Evolutionary conservation across 1,284 basidiomycete species (phyloP), one percentile per base, ranked within the genome.

Genomic region (Pisolithus thermaeus): DNA sequence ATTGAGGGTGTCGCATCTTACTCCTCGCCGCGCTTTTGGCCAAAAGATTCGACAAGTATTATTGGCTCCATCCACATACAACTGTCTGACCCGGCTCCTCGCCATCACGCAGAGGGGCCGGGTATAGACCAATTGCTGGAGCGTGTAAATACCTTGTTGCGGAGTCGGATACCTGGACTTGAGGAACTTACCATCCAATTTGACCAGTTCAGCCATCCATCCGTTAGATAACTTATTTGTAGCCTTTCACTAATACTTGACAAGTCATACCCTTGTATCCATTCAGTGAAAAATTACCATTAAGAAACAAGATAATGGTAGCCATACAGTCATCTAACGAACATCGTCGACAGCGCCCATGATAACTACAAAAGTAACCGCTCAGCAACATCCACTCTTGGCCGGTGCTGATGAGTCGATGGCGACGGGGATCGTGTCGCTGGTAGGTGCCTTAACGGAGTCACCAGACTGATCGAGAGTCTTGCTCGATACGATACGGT

Each of bases 1-100:
- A 72, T 95, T 37, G 83, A 91, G 55, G 96, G 93, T 1, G 74
- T 99, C 1, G 81, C 78, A 0, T 89, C 88, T 1, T 97, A 89
- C 68, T 84, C 83, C 2, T 76, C 79, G 2, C 84, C 95, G 0
- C 81, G 92, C 16, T 97, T 99, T 71, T 99, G 97, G 97, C 94
- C 95, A 0, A 93, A 97, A 69, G 96, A 97, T 66, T 81, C 90
- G 2, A 79, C 81, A 9, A 85, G 82, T 43, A 66, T 97, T 32
- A 84, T 97, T 59, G 96, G 96, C 18, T 91, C 91, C 2, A 91
- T 99, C 52, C 92, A 92, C 64, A 80, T 97, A 44, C 90, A 92
- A 59, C 74, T 97, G 0, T 64, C 73, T 49, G 85, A 90, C 57
- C 77, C 79, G 1, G 69, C 75, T 37, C 78, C 78, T 74, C 74